Evolutionary conservation across 352 stramenopile species (phyloP), one percentile per base, ranked within the genome.

Genomic region (Phytophthora agathidicida): DNA sequence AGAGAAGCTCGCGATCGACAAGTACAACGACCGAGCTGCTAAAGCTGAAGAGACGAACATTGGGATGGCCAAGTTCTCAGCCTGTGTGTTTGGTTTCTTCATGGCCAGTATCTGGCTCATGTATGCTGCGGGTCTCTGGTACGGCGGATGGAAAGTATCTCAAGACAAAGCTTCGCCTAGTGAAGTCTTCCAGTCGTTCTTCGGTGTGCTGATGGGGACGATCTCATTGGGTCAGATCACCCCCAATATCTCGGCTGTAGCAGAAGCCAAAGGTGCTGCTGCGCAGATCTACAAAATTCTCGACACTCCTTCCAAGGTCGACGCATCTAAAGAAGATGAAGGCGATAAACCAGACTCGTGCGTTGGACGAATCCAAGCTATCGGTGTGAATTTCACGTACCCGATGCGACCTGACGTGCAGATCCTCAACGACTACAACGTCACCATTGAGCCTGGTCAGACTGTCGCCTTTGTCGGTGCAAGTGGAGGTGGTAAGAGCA

Each of bases 311-410:
- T 80, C 76, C 2, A 47, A 56, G 6, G 86, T 89, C 22, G 69
- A 93, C 37, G 58, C 83, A 1, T 67, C 65, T 0, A 58, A 68
- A 20, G 26, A 68, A 5, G 56, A 71, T 0, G 62, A 68, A 19
- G 74, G 62, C 2, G 32, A 64, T 23, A 54, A 67, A n/a, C 70
- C 71, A 6, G 51, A 55, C 0, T 56, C 31, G 1, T 80, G 60
- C 8, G 7, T 17, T 1, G 80, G 84, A 0, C 44, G 53, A 8
- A 74, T 95, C 16, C 26, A 76, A 23, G 86, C 79, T 33, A 35
- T 64, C 6, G 44, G 80, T 17, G 59, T 95, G 13, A 59, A 74
- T 30, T 96, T 96, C 54, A 57, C 74, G 4, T 96, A 96, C 57
- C 87, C 87, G 0, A 82, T 45, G 14, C 73, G 86, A 1, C 81